A percentile compares a stretch with the other conserved stretches of the same genome.
phyloP scores from a whole-genome alignment of 371 early-diverging fungal genomes.

The Phascolomyces articulosus region DNA sequence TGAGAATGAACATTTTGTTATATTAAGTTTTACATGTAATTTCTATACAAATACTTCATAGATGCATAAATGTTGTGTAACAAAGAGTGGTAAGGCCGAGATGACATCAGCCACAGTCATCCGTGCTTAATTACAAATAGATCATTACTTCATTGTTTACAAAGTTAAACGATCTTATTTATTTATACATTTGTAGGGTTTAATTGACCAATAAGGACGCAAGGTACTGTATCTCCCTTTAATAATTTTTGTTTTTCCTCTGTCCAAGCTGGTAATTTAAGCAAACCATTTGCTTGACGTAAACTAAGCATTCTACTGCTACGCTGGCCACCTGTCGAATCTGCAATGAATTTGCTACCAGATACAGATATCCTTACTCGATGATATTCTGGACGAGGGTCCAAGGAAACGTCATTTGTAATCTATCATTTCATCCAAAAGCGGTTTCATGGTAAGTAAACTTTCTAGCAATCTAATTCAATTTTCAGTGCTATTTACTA shows the following conservation, averaged over 20 bases:
- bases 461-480: too few species aligned
- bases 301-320: constrained; percentile 84
- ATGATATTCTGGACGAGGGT: constrained; percentile 87
- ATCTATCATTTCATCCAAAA: constrained; percentile 25
- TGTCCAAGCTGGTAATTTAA: constrained; percentile 62
- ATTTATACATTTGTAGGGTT: too few species aligned
- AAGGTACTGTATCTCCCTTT: constrained; percentile 30
- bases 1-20: too few species aligned
- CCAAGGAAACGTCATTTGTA: constrained; percentile 61
- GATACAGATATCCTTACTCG: constrained; percentile 58
- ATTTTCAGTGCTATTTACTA: neutral
- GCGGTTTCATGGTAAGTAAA: too few species aligned
- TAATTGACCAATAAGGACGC: constrained; percentile 37
- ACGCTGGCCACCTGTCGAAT: constrained; percentile 75
- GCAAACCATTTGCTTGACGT: constrained; percentile 78
- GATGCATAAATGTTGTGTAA: too few species aligned
- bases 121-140: too few species aligned
- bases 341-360: constrained; percentile 47
- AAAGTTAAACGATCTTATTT: too few species aligned
- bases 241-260: constrained; percentile 21
- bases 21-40: too few species aligned
- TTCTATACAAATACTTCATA: too few species aligned
- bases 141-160: too few species aligned
- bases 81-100: too few species aligned
- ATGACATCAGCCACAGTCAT: too few species aligned